Base-by-base conservation (phyloP, 2,329 filamentous ascomycete species). In the Xylogone sp. region DNA sequence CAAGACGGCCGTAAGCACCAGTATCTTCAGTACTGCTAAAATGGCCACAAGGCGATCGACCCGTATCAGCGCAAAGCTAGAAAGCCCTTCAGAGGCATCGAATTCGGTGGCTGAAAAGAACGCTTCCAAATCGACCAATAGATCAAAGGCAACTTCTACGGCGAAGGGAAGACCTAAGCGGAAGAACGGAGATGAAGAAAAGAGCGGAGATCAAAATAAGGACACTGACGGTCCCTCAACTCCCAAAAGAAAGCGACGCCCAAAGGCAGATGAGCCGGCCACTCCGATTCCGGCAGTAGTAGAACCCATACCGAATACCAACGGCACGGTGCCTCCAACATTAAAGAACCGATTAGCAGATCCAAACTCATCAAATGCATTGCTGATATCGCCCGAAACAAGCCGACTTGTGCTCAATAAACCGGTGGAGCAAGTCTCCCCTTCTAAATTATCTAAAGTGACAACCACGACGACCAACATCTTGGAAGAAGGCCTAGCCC, bases 401-500 rank as follows among this genome's bases (percentile, higher is more conserved):
- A 87, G 83, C 2, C 77, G 82, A 43, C 64, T 89, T 7, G 71
- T 87, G 21, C 74, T 77, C 10, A 75, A 72, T n/a, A 73, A 75
- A 43, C 75, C 73, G 8, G 51, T 77, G 63, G 68, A 67, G 66
- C 71, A 71, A 62, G 63, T 19, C 84, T 87, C 42, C 86, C 86
- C 21, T 78, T 81, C 46, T 86, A 80, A 65, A 49, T 50, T 46
- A 48, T 49, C 57, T 2, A 58, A 53, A 16, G 47, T 57, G 45
- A 61, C 56, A 31, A 52, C 56, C 1, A 88, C 87, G n/a, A 88
- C 86, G 4, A 81, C 79, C 18, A 88, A 80, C 47, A 70, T 97
- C 16, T 78, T 97, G 2, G 77, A 88, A 42, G 79, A 90, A 62
- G 93, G 90, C 3, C 82, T 86, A 56, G 81, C 80, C 8, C 86